Base-by-base conservation (phyloP, 352 stramenopile genomes). In the Phytophthora pini region DNA sequence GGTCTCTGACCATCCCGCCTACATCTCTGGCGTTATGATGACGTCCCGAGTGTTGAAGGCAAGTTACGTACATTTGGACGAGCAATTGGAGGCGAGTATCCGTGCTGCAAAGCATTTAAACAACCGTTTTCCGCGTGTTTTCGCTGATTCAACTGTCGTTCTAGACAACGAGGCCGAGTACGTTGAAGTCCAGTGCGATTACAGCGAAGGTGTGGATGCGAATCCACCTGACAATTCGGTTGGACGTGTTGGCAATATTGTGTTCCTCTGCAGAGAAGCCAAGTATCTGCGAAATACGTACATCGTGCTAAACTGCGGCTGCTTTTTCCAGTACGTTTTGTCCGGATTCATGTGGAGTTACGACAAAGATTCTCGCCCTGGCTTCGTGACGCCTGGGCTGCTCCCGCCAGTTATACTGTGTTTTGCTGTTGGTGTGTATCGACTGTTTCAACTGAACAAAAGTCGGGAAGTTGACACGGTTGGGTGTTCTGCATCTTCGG, bases 321-420 rank as follows among this genome's bases (percentile, higher is more conserved):
- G 51, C 36, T 17, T 58, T 2, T 31, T 58, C 4, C 36, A 49
- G 13, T 58, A 58, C 24, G 26, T 58, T 3, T 17, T 49, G 51
- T 49, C 51, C 17, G 51, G 51, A 29, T 58, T 49, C 12, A 58
- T 58, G 51, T 58, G 51, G 26, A 26, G 36, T 4, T 58, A 58
- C 38, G 38, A 49, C 17, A 40, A 58, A 40, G 46, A 27, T 29
- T 58, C 51, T 0, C 51, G 51, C 6, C 38, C 38, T 39, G 38
- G 7, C 29, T 58, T 58, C 26, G 26, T 47, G 15, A 8, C 49
- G 12, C 38, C 51, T 7, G 51, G 15, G n/a, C 38, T 58, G 17
- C 41, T 67, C n/a, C 59, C 51, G 2, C 50, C 59, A 34, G 49
- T 32, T 0, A 50, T 67, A 12, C 4, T 61, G 4, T 56, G 50